These are phyloP conservation scores for Osmanthus fragrans DNA, from an alignment of 257 asterid genomes.

Conservation along the genomic window DNA sequence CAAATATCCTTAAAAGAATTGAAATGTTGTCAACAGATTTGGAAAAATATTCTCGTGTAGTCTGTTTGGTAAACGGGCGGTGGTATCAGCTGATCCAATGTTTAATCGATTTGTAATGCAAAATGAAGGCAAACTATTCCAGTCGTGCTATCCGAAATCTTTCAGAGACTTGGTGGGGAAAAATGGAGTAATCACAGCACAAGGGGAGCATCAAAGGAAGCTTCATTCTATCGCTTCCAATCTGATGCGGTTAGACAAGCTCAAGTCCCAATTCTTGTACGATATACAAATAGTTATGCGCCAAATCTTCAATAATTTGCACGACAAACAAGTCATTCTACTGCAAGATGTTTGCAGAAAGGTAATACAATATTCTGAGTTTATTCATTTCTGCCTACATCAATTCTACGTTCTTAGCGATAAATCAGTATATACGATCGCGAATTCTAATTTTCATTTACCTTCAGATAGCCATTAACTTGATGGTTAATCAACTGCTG, in stretches of 20 bases:
- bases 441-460: background rate
- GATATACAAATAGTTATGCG: conserved; percentile 63
- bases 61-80: conserved; percentile 74
- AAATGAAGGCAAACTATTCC: conserved; percentile 73
- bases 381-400: background rate
- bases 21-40: conserved; percentile 41
- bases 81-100: conserved; percentile 78
- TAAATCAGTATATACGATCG: background rate
- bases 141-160: conserved; percentile 90
- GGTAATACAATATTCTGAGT: conserved; percentile 36
- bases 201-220: conserved; percentile 77
- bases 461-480: conserved; percentile 69
- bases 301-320: conserved; percentile 39
- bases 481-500: conserved; percentile 92
- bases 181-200: conserved; percentile 76
- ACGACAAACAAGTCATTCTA: conserved; percentile 50
- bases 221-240: conserved; percentile 82
- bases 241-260: conserved; percentile 81
- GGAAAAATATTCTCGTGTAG: conserved; percentile 80
- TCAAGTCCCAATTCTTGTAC: conserved; percentile 69
- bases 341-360: conserved; percentile 86
- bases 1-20: no score
- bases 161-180: conserved; percentile 87
- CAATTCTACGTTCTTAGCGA: background rate
- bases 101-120: conserved; percentile 86